These are phyloP conservation scores for Spathaspora sp. DNA, from an alignment of 805 yeast genomes.

Conservation along the genomic window DNA sequence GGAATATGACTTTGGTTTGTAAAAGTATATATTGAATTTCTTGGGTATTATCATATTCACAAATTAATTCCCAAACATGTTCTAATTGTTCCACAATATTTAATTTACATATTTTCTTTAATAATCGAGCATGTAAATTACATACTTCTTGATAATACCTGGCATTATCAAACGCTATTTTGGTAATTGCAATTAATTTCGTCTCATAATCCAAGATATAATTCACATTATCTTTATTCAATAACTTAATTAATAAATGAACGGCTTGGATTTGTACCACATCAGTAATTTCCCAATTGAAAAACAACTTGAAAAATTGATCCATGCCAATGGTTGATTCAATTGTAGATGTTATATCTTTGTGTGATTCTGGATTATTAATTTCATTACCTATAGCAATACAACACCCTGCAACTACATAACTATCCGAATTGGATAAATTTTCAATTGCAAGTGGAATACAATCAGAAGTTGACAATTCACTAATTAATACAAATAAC, in stretches of 20 bases:
- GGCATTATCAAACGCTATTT: constrained; percentile 29
- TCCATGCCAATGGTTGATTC: constrained; percentile 5
- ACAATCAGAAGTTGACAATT: background rate
- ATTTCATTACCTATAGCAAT: constrained; percentile 36
- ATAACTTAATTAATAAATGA: constrained; percentile 30
- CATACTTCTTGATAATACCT: constrained; percentile 32
- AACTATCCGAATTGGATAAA: constrained; percentile 12
- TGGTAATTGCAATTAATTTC: constrained; percentile 16
- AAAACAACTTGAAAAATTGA: constrained; percentile 17
- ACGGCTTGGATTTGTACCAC: constrained; percentile 34
- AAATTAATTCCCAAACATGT: constrained; percentile 10
- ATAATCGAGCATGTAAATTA: constrained; percentile 11
- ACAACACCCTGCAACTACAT: constrained; percentile 26
- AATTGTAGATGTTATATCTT: constrained; percentile 6
- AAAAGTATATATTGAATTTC: constrained; percentile 21
- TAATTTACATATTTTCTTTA: background rate
- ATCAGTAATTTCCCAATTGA: constrained; percentile 21
- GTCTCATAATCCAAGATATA: constrained; percentile 7
- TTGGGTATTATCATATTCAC: constrained; percentile 9
- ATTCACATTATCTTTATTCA: constrained; percentile 14
- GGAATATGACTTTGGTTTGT: constrained; percentile 5
- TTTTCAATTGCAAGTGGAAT: background rate
- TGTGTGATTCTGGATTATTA: constrained; percentile 14
- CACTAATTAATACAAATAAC: constrained; percentile 2
- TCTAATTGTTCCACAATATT: background rate